Evolutionary conservation across 1,284 basidiomycete species (phyloP), one percentile per base, ranked within the genome.

Genomic region (Tremellales sp.): DNA sequence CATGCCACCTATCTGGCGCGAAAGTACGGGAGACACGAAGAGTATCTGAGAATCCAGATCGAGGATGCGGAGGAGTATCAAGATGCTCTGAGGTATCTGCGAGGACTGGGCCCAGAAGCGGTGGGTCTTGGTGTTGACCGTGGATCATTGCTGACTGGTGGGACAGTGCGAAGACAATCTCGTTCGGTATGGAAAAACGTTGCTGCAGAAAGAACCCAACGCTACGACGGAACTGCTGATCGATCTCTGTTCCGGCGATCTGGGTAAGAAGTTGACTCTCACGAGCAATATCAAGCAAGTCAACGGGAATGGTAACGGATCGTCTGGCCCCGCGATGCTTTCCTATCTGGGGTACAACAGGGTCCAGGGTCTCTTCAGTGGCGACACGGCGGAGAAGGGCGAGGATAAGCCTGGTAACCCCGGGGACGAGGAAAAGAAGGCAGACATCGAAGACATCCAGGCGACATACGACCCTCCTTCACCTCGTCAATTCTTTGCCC

Each of bases 1-100:
- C 94, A 98, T 65, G 95, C 95, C 0, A 83, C 85, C 0, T 98
- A 95, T 70, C 79, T 99, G 4, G 94, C 94, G 5, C 84, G 84
- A 73, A 87, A 89, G 64, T 97, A 93, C 71, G 82, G 83, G 32
- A 76, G 87, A 25, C 90, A 97, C 60, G 89, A 93, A 60, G 94
- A 97, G 57, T 97, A 93, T 66, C 69, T 98, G 33, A 78, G 89
- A 43, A 95, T 97, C 43, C 87, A 94, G 71, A 87, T 99, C 41
- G 93, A 97, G 70, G 94, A 98, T 72, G 83, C 84, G 0, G 81
- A 80, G 13, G 86, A 92, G 58, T 90, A 83, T 61, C 76, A 72
- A 37, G 90, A 91, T 57, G 95, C 93, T 0, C 70, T 97, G 45
- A 71, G 70, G 13, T 97, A 97, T 70, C 71, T 99, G 34, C 76